Base-by-base conservation (phyloP, 1,284 basidiomycete genomes). In the Cystobasidiaceae sp. region DNA sequence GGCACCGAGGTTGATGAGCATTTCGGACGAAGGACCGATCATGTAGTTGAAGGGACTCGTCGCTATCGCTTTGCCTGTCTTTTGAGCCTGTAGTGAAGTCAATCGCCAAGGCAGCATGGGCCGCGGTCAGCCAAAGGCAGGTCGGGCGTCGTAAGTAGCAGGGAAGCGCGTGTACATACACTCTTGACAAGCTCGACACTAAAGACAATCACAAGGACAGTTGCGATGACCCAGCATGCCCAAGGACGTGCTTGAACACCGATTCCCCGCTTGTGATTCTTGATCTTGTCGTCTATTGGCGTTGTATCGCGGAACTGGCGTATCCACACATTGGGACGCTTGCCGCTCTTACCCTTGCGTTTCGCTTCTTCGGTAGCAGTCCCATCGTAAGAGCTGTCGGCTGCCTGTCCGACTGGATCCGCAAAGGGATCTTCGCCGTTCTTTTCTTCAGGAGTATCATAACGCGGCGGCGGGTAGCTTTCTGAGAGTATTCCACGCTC, bases 41-140 rank as follows among this genome's bases (percentile, higher is more conserved):
- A 97, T 96, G 6, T 87, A 87, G 75, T 96, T 96, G 69, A 93
- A 85, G 11, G 52, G 32, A 79, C 89, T 87, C 74, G 89, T 85
- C 1, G 90, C 90, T 43, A 93, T 80, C 0, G 88, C 87, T 4
- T 82, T 84, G 0, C 90, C 90, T 73, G 90, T 88, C 8, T 83
- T 82, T 70, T 82, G 81, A 37, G 32, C 32, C 68, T 59, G n/a
- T 11, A 11, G 15, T 1, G n/a, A n/a, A n/a, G n/a, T n/a, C n/a
- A n/a, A n/a, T n/a, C n/a, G n/a, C n/a, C n/a, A n/a, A n/a, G n/a
- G n/a, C n/a, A n/a, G n/a, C n/a, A n/a, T n/a, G n/a, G n/a, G n/a
- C n/a, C n/a, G 17, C 32, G 19, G 33, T 21, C 8, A 17, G 32
- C 32, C 7, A 19, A 13, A 9, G 3, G 2, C 13, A 17, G 17